phyloP scores from a whole-genome alignment of 139 green algal species.

The Dunaliella primolecta region DNA sequence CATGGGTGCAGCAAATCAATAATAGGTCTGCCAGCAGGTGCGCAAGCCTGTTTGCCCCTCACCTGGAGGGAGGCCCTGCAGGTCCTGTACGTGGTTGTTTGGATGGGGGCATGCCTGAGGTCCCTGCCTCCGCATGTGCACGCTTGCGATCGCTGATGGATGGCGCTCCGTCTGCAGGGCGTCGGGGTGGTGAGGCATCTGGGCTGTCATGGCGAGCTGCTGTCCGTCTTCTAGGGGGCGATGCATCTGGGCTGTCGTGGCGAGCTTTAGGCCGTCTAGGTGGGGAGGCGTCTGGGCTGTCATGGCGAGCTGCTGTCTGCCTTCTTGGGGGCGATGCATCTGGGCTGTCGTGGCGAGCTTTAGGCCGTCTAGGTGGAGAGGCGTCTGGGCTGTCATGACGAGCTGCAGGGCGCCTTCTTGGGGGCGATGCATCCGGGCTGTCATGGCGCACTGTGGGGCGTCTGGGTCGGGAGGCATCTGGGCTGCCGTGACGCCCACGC shows the following conservation, averaged over 20 bases:
- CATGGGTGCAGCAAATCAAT: too few species aligned
- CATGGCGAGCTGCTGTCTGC: slow-evolving; percentile 7
- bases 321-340: slow-evolving; percentile 34
- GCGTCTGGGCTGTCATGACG: slow-evolving; percentile 27
- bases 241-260: slow-evolving; percentile 23
- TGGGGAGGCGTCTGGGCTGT: slow-evolving; percentile 30
- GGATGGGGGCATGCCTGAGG: not conserved
- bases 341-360: not conserved
- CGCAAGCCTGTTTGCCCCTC: too few species aligned
- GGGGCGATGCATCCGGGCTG: slow-evolving; percentile 36
- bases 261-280: not conserved
- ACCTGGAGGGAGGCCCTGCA: not conserved
- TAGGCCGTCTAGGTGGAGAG: slow-evolving; percentile 8
- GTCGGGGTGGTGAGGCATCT: slow-evolving; percentile 34
- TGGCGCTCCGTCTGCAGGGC: not conserved
- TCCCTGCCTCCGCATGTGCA: not conserved
- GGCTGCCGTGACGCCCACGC: slow-evolving; percentile 24
- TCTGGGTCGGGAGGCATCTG: slow-evolving; percentile 22
- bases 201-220: slow-evolving; percentile 21
- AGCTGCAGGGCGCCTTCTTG: slow-evolving; percentile 8
- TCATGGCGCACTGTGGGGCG: slow-evolving; percentile 13
- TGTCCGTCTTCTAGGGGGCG: slow-evolving; percentile 20
- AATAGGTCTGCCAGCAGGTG: too few species aligned
- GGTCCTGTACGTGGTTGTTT: not conserved
- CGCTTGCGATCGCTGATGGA: slow-evolving; percentile 13